Evolutionary conservation across 495 filamentous ascomycete genomes (phyloP).

Genomic region (Daldinia childiae): DNA sequence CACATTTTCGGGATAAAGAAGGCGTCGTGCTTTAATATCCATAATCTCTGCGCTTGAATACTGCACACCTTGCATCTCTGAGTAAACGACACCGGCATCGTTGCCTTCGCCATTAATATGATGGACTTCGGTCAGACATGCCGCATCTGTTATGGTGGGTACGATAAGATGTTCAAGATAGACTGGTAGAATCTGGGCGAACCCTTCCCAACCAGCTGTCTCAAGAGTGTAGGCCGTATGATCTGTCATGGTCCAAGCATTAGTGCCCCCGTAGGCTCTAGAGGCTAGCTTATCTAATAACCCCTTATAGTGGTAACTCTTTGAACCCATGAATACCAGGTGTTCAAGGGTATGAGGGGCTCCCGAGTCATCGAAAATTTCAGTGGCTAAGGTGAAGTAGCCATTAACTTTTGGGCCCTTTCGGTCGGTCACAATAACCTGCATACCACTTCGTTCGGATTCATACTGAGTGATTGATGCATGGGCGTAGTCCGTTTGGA

Average conservation of each 20-base stretch:
- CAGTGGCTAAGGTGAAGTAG: slow-evolving; percentile 94
- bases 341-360: slow-evolving; percentile 97
- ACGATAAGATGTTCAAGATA: slow-evolving; percentile 95
- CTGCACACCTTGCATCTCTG: slow-evolving; percentile 97
- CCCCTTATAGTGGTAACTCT: slow-evolving; percentile 92
- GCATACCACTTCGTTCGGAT: slow-evolving; percentile 89
- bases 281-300: slow-evolving; percentile 93
- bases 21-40: slow-evolving; percentile 76
- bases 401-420: slow-evolving; percentile 94
- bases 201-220: slow-evolving; percentile 95
- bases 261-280: slow-evolving; percentile 90
- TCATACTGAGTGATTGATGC: slow-evolving; percentile 83
- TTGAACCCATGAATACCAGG: slow-evolving; percentile 97
- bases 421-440: slow-evolving; percentile 87
- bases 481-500: slow-evolving; percentile 88
- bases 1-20: slow-evolving; percentile 87
- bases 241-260: slow-evolving; percentile 95
- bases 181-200: slow-evolving; percentile 90
- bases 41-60: slow-evolving; percentile 85
- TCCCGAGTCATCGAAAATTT: slow-evolving; percentile 96
- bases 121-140: slow-evolving; percentile 94
- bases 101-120: slow-evolving; percentile 92
- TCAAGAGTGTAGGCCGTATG: slow-evolving; percentile 97
- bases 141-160: slow-evolving; percentile 90
- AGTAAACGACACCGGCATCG: slow-evolving; percentile 98